phyloP scores from a whole-genome alignment of 2,329 filamentous ascomycete species.

The Periconia digitata region DNA sequence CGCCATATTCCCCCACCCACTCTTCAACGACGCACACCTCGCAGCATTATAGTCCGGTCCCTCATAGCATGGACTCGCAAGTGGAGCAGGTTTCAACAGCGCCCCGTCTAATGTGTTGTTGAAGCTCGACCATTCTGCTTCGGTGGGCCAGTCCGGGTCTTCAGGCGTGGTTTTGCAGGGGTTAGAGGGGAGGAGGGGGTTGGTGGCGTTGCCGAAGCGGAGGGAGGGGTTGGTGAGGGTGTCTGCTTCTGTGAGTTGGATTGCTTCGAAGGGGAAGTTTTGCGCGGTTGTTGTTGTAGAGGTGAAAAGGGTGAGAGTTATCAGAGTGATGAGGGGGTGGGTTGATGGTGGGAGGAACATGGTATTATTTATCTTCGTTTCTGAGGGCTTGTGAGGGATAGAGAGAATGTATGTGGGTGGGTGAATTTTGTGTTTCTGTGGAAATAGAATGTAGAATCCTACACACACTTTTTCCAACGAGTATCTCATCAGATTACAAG shows the following conservation, averaged over 20 bases:
- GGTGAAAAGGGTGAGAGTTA: background rate
- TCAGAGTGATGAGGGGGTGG: background rate
- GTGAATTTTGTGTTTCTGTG: too few species aligned
- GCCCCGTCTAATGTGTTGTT: conserved; percentile 25
- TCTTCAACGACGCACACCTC: conserved; percentile 18
- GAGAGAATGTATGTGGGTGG: background rate
- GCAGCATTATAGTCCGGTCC: conserved; percentile 19
- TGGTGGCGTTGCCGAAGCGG: conserved; percentile 13
- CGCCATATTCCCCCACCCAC: conserved; percentile 17
- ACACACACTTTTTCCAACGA: too few species aligned
- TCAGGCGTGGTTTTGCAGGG: conserved; percentile 22
- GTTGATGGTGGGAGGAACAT: background rate
- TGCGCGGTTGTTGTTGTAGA: conserved; percentile 5
- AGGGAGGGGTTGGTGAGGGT: conserved; percentile 15
- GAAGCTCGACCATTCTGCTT: conserved; percentile 21
- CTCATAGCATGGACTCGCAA: conserved; percentile 24
- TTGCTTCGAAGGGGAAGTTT: conserved; percentile 27
- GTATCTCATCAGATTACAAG: too few species aligned
- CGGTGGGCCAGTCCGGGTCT: conserved; percentile 24
- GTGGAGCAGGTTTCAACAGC: conserved; percentile 23
- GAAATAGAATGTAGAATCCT: too few species aligned
- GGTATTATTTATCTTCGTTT: background rate
- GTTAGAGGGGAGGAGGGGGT: background rate
- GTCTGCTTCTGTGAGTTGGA: conserved; percentile 25
- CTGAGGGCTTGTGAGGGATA: too few species aligned